A percentile compares a stretch with the other conserved stretches of the same genome.
These are phyloP conservation scores for Phytopythium oedochilum DNA, from an alignment of 352 stramenopile genomes.

Conservation along the genomic window DNA sequence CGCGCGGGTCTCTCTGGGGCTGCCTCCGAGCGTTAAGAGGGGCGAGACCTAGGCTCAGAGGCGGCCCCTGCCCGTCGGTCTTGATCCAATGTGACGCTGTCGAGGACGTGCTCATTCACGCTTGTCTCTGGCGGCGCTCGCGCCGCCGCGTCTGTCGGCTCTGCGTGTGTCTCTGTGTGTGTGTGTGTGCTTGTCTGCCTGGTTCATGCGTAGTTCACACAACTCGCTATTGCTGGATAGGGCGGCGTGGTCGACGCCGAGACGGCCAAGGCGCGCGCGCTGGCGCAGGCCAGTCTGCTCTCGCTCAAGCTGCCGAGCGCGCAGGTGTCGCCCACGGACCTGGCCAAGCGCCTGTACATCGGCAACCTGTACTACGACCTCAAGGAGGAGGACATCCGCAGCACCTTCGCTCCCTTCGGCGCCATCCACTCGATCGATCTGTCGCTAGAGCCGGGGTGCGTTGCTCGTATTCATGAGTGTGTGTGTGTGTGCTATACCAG, in stretches of 20 bases:
- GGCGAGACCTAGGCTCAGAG: not conserved
- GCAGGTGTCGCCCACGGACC: conserved; percentile 49
- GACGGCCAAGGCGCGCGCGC: conserved; percentile 44
- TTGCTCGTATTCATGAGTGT: not conserved
- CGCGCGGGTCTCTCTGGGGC: not conserved
- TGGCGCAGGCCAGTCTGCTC: conserved; percentile 70
- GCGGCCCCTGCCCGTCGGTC: not conserved
- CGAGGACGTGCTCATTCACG: conserved; percentile 5
- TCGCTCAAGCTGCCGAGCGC: conserved; percentile 43
- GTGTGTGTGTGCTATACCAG: not conserved
- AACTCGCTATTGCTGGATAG: conserved; percentile 26
- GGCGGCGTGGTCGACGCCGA: conserved; percentile 43
- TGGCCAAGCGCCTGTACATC: conserved; percentile 71
- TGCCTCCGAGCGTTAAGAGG: not conserved
- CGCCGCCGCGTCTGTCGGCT: conserved; percentile 4
- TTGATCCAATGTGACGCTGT: not conserved
- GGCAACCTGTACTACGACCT: conserved; percentile 82
- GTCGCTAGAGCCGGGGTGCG: conserved; percentile 68
- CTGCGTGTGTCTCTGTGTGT: conserved; percentile 17
- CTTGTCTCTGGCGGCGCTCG: not conserved
- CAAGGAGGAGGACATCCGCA: conserved; percentile 73
- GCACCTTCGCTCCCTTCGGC: conserved; percentile 60
- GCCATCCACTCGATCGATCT: conserved; percentile 70
- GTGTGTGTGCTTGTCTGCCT: conserved; percentile 16
- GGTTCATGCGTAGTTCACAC: conserved; percentile 35